Conservation (phyloP, 805 yeast genomes). For the Saturnispora zaruensis region DNA sequence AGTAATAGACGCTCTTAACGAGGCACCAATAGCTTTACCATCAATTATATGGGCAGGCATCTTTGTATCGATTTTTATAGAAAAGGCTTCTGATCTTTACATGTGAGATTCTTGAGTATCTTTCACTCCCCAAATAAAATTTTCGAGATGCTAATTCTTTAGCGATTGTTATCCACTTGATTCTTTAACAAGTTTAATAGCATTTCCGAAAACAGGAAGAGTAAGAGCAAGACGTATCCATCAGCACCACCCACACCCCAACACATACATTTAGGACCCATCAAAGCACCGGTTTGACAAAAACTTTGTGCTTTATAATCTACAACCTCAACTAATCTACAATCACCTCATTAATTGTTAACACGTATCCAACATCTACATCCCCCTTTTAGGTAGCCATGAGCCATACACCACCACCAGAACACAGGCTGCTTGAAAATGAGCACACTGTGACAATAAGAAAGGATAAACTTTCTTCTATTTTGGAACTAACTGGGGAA, state of each 20-base stretch:
- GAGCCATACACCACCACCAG: neutral
- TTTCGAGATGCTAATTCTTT: too few species aligned
- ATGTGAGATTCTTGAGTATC: neutral
- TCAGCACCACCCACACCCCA: neutral
- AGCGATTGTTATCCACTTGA: neutral
- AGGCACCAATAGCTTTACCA: slow-evolving; percentile 45
- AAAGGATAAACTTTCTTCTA: neutral
- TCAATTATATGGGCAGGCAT: slow-evolving; percentile 38
- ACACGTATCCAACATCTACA: neutral
- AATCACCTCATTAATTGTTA: neutral
- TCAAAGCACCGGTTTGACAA: neutral
- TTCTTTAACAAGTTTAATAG: neutral
- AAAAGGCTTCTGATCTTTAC: neutral
- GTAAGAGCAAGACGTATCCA: neutral
- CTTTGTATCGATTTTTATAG: neutral
- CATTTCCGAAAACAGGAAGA: neutral
- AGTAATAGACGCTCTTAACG: slow-evolving; percentile 43
- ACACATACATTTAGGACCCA: neutral
- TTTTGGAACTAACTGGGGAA: neutral
- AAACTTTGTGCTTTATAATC: neutral
- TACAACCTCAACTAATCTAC: neutral
- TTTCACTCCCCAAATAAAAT: neutral
- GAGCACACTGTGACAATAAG: neutral
- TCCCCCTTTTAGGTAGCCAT: neutral
- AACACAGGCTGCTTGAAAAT: neutral